Base-by-base conservation (phyloP, 1,284 basidiomycete genomes). In the Fomes fomentarius region DNA sequence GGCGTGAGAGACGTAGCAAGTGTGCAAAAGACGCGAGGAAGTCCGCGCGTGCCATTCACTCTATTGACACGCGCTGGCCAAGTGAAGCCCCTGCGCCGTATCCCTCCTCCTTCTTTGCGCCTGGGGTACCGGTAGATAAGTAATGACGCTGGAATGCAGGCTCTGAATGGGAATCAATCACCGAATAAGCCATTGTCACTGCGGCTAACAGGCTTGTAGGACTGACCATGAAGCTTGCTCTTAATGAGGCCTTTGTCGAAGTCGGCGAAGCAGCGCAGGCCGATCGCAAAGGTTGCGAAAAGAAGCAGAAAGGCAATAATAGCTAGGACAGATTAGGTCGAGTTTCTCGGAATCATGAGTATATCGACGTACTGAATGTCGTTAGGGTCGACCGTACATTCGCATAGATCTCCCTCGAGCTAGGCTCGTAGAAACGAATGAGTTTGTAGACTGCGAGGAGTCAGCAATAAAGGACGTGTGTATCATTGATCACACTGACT, bases 321-420 rank as follows among this genome's bases (percentile, higher is more conserved):
- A 17, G 87, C 89, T 92, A 45, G 11, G 4, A 50, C 9, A 30
- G 34, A 38, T 49, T n/a, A 47, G 37, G 28, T 17, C 21, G n/a
- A 34, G 22, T 22, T 17, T 21, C 14, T 21, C 19, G 21, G 30
- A 7, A n/a, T 31, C 4, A 26, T 6, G 47, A 24, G 24, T 35
- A 33, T 1, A n/a, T n/a, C n/a, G n/a, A 77, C 91, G 63, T 64
- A 94, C 91, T 92, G 76, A 89, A 94, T 38, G 82, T 81, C 19
- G 85, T 90, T 22, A 89, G 75, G n/a, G 88, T 92, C 57, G 78
- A 85, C 55, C 89, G 78, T 15, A 90, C 92, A 21, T 87, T 84
- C 21, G 71, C 64, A 63, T 93, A 93, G 62, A 81, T 74, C 0
- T 42, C 63, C 40, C 72, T 61, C 7, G 87, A 84, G 8, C 63